Evolutionary conservation across 2,329 filamentous ascomycete species (phyloP).

Genomic region (Colletotrichum sp.): DNA sequence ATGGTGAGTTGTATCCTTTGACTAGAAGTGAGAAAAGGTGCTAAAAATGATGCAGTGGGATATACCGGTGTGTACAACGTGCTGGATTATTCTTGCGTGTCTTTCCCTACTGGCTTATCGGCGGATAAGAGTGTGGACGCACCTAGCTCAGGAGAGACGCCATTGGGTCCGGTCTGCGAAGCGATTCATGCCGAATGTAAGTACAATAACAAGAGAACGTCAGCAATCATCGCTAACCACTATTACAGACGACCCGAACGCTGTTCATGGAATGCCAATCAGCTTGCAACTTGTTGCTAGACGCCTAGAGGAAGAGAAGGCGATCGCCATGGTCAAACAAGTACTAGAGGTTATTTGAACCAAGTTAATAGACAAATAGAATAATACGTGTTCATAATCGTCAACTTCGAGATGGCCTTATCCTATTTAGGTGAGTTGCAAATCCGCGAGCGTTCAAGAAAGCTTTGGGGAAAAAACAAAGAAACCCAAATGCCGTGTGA

Average conservation of each 20-base stretch:
- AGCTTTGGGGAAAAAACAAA: too few relatives aligned
- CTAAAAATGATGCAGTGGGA: slow-evolving; percentile 38
- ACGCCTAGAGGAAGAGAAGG: slow-evolving; percentile 46
- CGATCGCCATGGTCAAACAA: slow-evolving; percentile 34
- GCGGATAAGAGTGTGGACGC: slow-evolving; percentile 46
- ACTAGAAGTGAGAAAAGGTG: background rate
- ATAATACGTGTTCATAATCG: background rate
- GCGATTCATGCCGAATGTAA: slow-evolving; percentile 44
- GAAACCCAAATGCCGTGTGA: too few relatives aligned
- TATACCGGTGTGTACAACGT: slow-evolving; percentile 58
- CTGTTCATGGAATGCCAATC: slow-evolving; percentile 47
- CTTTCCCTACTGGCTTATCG: slow-evolving; percentile 47
- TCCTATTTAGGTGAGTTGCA: too few relatives aligned
- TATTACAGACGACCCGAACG: slow-evolving; percentile 38
- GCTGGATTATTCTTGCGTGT: slow-evolving; percentile 52
- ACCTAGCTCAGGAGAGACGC: slow-evolving; percentile 30
- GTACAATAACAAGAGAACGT: too few relatives aligned
- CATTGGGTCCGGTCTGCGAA: slow-evolving; percentile 41
- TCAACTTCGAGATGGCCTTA: too few relatives aligned
- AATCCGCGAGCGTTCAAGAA: too few relatives aligned
- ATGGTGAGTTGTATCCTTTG: slow-evolving; percentile 35
- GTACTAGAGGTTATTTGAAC: slow-evolving; percentile 11
- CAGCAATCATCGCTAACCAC: background rate
- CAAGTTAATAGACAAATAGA: background rate
- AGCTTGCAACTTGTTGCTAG: slow-evolving; percentile 48